These are phyloP conservation scores for Dryas alaskensis DNA, from an alignment of 306 rosid species.

Conservation along the genomic window DNA sequence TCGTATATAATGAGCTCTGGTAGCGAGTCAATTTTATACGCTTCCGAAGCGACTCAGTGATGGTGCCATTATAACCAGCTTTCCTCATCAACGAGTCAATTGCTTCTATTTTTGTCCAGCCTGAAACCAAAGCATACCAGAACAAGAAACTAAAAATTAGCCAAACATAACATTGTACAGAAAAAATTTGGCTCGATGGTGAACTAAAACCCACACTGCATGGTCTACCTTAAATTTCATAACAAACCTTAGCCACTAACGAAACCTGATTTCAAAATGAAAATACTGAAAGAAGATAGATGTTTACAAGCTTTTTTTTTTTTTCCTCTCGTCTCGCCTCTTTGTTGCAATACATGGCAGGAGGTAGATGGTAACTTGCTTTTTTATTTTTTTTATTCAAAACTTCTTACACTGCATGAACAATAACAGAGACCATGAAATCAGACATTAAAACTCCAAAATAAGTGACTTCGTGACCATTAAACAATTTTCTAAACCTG, in stretches of 20 bases:
- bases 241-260: neutral
- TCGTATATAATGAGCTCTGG: constrained; percentile 79
- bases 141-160: neutral
- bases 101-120: constrained; percentile 84
- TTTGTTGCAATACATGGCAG: neutral
- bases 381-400: no score
- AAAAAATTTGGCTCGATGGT: neutral
- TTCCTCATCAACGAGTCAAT: constrained; percentile 88
- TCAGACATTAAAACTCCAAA: neutral
- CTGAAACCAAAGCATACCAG: constrained; percentile 44
- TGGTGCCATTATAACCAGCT: constrained; percentile 72
- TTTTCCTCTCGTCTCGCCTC: neutral
- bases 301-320: neutral
- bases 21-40: constrained; percentile 66
- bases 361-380: no score
- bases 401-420: neutral
- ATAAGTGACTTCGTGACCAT: neutral
- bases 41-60: constrained; percentile 63
- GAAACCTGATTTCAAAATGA: neutral
- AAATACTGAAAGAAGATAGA: neutral
- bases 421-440: neutral
- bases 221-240: neutral
- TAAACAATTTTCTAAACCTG: neutral
- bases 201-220: neutral
- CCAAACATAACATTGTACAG: neutral